A percentile compares a stretch with the other conserved stretches of the same genome.
These are phyloP conservation scores for Ustilago hordei DNA, from an alignment of 1,284 basidiomycete genomes.

Conservation along the genomic window DNA sequence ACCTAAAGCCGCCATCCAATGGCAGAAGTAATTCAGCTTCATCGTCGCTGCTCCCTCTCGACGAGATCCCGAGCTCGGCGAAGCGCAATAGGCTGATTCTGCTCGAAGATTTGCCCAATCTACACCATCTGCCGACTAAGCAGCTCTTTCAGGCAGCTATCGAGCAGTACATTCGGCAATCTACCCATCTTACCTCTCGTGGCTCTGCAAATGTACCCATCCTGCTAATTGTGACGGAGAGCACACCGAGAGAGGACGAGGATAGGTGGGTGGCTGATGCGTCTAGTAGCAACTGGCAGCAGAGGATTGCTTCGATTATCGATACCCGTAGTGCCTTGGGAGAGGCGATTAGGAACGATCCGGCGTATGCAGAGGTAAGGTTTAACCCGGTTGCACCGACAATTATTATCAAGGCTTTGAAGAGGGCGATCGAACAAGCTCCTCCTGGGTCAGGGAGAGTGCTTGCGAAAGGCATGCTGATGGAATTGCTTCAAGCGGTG, in stretches of 20 bases:
- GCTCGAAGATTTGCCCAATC: conserved; percentile 91
- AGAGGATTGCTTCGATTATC: conserved; percentile 69
- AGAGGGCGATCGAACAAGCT: conserved; percentile 60
- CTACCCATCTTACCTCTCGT: conserved; percentile 13
- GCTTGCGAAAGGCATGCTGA: conserved; percentile 4
- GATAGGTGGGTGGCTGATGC: conserved; percentile 73
- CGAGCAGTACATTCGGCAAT: conserved; percentile 38
- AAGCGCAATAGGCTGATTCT: conserved; percentile 75
- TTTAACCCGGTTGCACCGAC: conserved; percentile 93
- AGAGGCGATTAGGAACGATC: conserved; percentile 75
- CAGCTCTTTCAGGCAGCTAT: conserved; percentile 81
- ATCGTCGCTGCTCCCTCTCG: conserved; percentile 12
- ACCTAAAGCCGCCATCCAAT: conserved; percentile 16
- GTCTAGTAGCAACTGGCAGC: conserved; percentile 71
- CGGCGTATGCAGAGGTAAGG: conserved; percentile 81
- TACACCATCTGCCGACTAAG: conserved; percentile 76
- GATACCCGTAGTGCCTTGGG: conserved; percentile 80
- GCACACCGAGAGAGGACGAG: conserved; percentile 72
- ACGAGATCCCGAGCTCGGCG: not conserved
- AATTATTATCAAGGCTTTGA: conserved; percentile 82
- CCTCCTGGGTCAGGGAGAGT: not conserved
- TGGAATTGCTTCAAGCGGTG: conserved; percentile 70
- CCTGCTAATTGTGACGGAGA: conserved; percentile 85
- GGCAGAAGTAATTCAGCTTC: conserved; percentile 1
- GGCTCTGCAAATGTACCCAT: conserved; percentile 73